Evolutionary conservation across 768 basidiomycete species (phyloP).

Genomic region (Boletales sp.): DNA sequence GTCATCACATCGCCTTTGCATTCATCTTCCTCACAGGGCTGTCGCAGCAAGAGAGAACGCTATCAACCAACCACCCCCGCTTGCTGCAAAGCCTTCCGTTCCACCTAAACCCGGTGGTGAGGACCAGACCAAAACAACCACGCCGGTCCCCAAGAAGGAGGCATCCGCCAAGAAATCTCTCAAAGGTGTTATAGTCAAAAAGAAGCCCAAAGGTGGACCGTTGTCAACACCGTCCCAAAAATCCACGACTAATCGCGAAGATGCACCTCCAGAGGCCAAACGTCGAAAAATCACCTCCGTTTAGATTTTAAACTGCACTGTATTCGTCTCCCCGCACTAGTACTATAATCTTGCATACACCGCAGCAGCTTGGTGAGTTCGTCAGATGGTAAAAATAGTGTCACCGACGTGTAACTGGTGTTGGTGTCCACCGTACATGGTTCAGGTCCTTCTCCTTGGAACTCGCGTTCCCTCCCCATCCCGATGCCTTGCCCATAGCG

Average conservation of each 20-base stretch:
- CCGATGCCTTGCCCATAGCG: slow-evolving; percentile 55
- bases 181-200: slow-evolving; percentile 81
- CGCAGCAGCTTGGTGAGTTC: slow-evolving; percentile 4
- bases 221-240: slow-evolving; percentile 14
- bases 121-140: slow-evolving; percentile 25
- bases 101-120: slow-evolving; percentile 28
- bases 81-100: slow-evolving; percentile 28
- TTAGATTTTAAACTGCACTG: slow-evolving; percentile 18
- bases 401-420: slow-evolving; percentile 45
- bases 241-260: slow-evolving; percentile 10
- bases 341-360: slow-evolving; percentile 11
- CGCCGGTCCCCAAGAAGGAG: slow-evolving; percentile 53
- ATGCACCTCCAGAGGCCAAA: slow-evolving; percentile 46
- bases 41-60: slow-evolving; percentile 66
- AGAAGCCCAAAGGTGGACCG: slow-evolving; percentile 48
- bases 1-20: neutral
- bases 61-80: slow-evolving; percentile 40
- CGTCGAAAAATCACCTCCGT: slow-evolving; percentile 50
- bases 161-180: slow-evolving; percentile 51
- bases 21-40: slow-evolving; percentile 39
- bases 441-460: slow-evolving; percentile 60
- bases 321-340: slow-evolving; percentile 9
- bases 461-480: slow-evolving; percentile 49
- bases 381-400: slow-evolving; percentile 3
- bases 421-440: slow-evolving; percentile 76